These are phyloP conservation scores for Solanum ossicruentum DNA, from an alignment of 257 asterid species.

Conservation along the genomic window DNA sequence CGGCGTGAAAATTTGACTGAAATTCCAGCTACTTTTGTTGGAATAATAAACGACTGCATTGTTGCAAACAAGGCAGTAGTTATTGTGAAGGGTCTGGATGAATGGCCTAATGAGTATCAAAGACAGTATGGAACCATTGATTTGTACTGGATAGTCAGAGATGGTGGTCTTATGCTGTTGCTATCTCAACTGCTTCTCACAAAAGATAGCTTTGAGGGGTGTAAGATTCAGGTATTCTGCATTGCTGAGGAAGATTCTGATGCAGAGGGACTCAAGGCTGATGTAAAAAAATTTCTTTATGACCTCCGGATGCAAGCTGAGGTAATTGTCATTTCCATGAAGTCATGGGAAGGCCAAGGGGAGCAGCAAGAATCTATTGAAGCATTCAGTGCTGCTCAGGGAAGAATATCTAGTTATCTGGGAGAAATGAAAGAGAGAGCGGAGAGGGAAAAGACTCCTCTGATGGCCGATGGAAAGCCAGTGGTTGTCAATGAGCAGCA, in stretches of 20 bases:
- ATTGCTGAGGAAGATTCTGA: constrained; percentile 97
- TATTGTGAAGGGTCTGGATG: constrained; percentile 92
- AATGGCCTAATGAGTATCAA: constrained; percentile 98
- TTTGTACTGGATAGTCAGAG: constrained; percentile 97
- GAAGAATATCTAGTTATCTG: constrained; percentile 50
- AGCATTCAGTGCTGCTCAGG: constrained; percentile 60
- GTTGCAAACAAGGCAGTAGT: constrained; percentile 98
- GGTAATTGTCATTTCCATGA: constrained; percentile 90
- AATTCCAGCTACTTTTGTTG: constrained; percentile 89
- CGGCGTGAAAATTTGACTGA: constrained; percentile 81
- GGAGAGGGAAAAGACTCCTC: constrained; percentile 30
- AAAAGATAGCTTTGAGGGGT: constrained; percentile 89
- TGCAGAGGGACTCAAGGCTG: constrained; percentile 84
- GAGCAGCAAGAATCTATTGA: constrained; percentile 64
- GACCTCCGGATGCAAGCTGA: constrained; percentile 99
- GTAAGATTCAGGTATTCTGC: constrained; percentile 94
- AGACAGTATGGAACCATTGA: constrained; percentile 93
- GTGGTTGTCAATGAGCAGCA: constrained; percentile 73
- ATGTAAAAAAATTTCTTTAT: constrained; percentile 81
- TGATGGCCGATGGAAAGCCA: constrained; percentile 73
- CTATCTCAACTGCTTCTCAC: constrained; percentile 94
- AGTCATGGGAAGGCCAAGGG: constrained; percentile 72
- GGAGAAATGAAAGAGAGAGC: constrained; percentile 53
- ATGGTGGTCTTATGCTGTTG: constrained; percentile 96
- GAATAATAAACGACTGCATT: constrained; percentile 87